Conservation (phyloP, 768 basidiomycete genomes). For the Suillus alpinus region DNA sequence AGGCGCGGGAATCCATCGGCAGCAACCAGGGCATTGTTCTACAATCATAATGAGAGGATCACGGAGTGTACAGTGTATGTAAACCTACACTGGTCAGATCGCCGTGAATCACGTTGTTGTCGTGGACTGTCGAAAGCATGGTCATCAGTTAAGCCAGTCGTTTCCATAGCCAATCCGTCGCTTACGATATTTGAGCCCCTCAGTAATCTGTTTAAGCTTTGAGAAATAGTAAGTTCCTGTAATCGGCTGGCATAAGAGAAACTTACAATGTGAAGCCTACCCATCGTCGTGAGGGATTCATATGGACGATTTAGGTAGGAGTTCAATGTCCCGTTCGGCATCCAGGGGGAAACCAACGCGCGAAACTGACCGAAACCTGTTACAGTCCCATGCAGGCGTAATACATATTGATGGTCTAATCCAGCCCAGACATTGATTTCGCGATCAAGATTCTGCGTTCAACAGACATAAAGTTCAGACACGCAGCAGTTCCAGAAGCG, state of each 20-base stretch:
- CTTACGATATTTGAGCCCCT: constrained; percentile 22
- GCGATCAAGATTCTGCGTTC: constrained; percentile 18
- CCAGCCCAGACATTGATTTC: constrained; percentile 22
- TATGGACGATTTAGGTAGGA: constrained; percentile 23
- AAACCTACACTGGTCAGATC: constrained; percentile 9
- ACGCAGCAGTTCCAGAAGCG: not conserved
- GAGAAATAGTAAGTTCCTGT: not conserved
- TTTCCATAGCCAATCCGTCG: not conserved
- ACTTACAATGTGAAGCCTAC: constrained; percentile 17
- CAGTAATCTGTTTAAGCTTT: constrained; percentile 23
- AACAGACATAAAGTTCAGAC: not conserved
- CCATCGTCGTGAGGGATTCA: constrained; percentile 2
- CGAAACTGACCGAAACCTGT: constrained; percentile 19
- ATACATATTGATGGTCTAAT: constrained; percentile 18
- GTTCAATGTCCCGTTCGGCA: constrained; percentile 31
- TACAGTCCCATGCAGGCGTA: constrained; percentile 15
- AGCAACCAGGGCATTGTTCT: constrained; percentile 30
- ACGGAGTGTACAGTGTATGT: too few species aligned
- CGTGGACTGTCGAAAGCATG: constrained; percentile 1
- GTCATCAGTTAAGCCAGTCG: not conserved
- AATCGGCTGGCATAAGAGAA: too few species aligned
- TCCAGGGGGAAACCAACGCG: constrained; percentile 40
- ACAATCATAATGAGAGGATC: not conserved
- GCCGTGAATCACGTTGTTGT: constrained; percentile 1
- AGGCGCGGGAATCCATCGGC: constrained; percentile 37